Evolutionary conservation across 2,329 filamentous ascomycete species (phyloP), one percentile per base, ranked within the genome.

Genomic region (Pyrenophora teres): DNA sequence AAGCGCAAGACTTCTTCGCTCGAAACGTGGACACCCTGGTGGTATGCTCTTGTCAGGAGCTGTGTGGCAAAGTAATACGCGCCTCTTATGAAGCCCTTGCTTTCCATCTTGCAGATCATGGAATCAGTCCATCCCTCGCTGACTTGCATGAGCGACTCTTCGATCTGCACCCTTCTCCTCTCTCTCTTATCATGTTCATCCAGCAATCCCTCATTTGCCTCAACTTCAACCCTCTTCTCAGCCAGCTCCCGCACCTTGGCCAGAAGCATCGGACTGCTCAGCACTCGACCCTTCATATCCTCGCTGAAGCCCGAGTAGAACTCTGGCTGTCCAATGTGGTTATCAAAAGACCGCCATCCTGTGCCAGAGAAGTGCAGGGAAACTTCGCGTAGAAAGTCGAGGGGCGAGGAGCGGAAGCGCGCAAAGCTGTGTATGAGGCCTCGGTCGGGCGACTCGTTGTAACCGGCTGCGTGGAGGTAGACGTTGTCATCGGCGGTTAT

Each of bases 71-170:
- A 70, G 71, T 97, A 99, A 72, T 97, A 97, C 40, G 94, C 93
- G 19, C 90, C 86, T 41, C 94, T 81, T 62, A 99, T 96, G 69
- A 97, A 97, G 2, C 84, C 80, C 71, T 92, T 95, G 79, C 88
- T 95, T 75, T 99, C 94, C 82, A 97, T 93, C 76, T 99, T 99
- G 83, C 93, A 97, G 56, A 99, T 97, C 94, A 99, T 97, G 57
- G 88, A 85, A 69, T 96, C 91, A 19, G 92, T 90, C 83, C 94
- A 87, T 60, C 88, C 87, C 58, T 94, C 90, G 3, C 90, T 89
- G 4, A 97, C 87, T 68, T 96, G 87, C 47, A 86, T 81, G 39
- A 99, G 78, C 51, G 87, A 87, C 32, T 80, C 79, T 67, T 92
- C 86, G 49, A 97, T 84, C 63, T 88, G 85, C 44, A 85, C 82